Conservation (phyloP, 441 rosid genomes). For the Syzygium malaccense region DNA sequence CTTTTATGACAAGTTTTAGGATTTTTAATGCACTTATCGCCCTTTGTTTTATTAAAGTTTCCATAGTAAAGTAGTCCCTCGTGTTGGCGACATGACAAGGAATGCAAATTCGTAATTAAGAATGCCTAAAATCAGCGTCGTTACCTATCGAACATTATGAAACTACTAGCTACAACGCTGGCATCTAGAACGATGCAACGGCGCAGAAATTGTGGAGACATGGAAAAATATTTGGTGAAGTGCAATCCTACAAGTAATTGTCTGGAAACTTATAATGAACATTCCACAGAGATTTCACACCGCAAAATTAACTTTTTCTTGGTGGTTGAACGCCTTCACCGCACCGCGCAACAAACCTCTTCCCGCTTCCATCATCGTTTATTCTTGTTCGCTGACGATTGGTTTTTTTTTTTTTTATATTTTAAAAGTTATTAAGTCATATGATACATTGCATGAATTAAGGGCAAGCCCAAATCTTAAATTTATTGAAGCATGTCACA, state of each 20-base stretch:
- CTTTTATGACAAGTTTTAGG: too few species aligned
- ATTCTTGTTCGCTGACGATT: neutral
- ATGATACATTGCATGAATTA: neutral
- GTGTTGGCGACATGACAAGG: neutral
- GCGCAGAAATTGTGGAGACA: neutral
- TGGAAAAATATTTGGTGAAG: neutral
- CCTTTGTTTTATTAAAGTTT: neutral
- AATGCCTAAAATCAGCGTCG: neutral
- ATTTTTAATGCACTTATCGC: too few species aligned
- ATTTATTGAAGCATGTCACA: neutral
- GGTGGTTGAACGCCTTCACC: neutral
- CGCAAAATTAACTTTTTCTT: neutral
- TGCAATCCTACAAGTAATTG: neutral
- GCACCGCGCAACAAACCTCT: neutral
- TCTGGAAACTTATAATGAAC: neutral
- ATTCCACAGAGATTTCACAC: neutral
- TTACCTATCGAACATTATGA: neutral
- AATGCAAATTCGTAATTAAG: neutral
- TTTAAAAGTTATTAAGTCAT: neutral
- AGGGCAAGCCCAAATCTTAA: neutral
- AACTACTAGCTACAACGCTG: neutral
- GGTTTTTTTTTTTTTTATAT: neutral
- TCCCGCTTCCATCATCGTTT: neutral
- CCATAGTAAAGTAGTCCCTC: neutral
- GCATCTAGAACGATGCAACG: neutral